These are phyloP conservation scores for Helianthus tuberosus DNA, from an alignment of 129 eudicot genomes.

Conservation along the genomic window DNA sequence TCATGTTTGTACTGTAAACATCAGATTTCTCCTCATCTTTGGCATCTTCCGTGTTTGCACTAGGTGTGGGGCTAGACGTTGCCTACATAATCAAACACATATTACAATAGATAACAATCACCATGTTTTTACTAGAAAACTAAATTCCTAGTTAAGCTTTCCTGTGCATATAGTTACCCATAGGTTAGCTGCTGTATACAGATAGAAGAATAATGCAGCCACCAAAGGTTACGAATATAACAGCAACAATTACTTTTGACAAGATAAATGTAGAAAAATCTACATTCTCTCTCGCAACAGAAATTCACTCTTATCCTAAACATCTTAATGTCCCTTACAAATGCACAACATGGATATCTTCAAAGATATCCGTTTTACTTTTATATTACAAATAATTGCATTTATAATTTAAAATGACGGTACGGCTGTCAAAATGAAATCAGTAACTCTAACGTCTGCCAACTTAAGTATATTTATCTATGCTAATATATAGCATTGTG, in stretches of 20 bases:
- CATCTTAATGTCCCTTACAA: slow-evolving; percentile 2
- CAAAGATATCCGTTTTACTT: too few species aligned
- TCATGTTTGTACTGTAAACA: slow-evolving; percentile 82
- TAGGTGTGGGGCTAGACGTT: slow-evolving; percentile 66
- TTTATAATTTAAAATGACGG: neutral
- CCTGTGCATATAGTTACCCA: too few species aligned
- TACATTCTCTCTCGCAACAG: neutral
- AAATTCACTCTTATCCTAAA: neutral
- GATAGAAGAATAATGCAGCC: neutral
- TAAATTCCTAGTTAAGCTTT: neutral
- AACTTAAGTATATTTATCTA: too few species aligned
- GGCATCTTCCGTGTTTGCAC: slow-evolving; percentile 55
- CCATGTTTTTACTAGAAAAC: slow-evolving; percentile 9
- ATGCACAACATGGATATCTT: neutral
- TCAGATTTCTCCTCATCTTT: slow-evolving; percentile 75
- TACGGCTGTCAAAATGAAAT: neutral
- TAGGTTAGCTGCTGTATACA: too few species aligned
- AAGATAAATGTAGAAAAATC: neutral
- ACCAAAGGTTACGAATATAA: neutral
- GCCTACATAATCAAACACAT: slow-evolving; percentile 49
- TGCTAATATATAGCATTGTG: too few species aligned
- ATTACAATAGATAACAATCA: neutral
- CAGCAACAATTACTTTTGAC: neutral
- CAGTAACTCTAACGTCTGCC: neutral
- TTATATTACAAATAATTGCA: neutral